phyloP scores from a whole-genome alignment of 2,329 filamentous ascomycete genomes.

The Rutstroemia sp. region DNA sequence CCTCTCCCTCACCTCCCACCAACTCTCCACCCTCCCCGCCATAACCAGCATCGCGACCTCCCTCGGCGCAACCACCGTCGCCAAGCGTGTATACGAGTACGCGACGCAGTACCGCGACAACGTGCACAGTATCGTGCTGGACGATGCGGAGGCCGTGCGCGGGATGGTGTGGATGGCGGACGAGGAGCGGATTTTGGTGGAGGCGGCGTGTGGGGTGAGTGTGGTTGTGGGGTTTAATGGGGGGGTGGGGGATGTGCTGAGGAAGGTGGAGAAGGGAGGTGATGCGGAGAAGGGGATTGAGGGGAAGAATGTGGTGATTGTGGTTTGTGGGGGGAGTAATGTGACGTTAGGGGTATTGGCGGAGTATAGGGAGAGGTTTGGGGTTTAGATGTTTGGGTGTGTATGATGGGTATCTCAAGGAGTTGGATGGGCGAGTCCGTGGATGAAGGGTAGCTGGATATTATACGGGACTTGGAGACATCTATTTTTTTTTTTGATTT shows the following conservation, averaged over 20 bases:
- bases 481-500: too few relatives aligned
- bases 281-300: conserved; percentile 78
- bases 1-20: conserved; percentile 48
- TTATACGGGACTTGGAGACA: too few relatives aligned
- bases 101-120: conserved; percentile 37
- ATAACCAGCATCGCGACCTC: conserved; percentile 73
- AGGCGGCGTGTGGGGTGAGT: conserved; percentile 78
- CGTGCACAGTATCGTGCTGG: conserved; percentile 55
- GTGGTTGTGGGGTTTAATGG: conserved; percentile 62
- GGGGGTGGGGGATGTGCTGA: conserved; percentile 40
- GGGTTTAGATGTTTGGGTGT: neutral
- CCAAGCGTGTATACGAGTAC: conserved; percentile 59
- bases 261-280: conserved; percentile 58
- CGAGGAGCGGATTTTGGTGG: conserved; percentile 74
- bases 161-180: conserved; percentile 72
- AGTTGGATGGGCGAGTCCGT: neutral
- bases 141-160: conserved; percentile 71
- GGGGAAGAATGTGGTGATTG: conserved; percentile 70
- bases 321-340: conserved; percentile 76
- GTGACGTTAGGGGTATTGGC: conserved; percentile 55
- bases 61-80: conserved; percentile 67
- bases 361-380: conserved; percentile 8
- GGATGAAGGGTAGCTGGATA: neutral
- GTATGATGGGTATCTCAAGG: neutral
- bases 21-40: conserved; percentile 54